Evolutionary conservation across 2,329 filamentous ascomycete species (phyloP).

Genomic region (Teratosphaeriaceae sp.): DNA sequence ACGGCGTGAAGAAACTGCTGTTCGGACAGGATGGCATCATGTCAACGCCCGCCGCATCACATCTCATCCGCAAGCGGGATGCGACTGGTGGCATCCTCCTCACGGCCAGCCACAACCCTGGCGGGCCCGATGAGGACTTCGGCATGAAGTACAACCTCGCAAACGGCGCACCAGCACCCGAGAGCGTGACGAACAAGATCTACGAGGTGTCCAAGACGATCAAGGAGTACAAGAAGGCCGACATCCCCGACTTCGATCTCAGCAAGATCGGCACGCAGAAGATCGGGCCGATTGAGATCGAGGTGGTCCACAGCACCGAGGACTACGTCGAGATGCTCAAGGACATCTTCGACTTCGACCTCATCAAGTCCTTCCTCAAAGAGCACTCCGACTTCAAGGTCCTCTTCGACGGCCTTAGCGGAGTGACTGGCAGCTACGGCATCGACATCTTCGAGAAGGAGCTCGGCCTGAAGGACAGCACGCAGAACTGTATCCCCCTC

Average conservation of each 20-base stretch:
- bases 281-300: conserved; percentile 83
- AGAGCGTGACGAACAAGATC: conserved; percentile 97
- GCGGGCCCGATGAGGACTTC: conserved; percentile 94
- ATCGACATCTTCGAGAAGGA: conserved; percentile 92
- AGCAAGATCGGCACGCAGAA: conserved; percentile 72
- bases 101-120: conserved; percentile 97
- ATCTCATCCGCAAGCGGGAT: conserved; percentile 89
- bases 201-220: conserved; percentile 85
- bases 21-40: conserved; percentile 95
- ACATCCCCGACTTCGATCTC: conserved; percentile 82
- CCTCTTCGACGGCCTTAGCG: conserved; percentile 88
- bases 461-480: conserved; percentile 73
- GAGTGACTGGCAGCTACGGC: conserved; percentile 93
- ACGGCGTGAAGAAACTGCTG: conserved; percentile 97
- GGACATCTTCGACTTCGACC: conserved; percentile 95
- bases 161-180: conserved; percentile 92
- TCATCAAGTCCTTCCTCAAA: conserved; percentile 91
- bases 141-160: conserved; percentile 99
- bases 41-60: conserved; percentile 91
- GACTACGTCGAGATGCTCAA: conserved; percentile 96
- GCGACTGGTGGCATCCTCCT: conserved; percentile 94
- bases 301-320: conserved; percentile 85
- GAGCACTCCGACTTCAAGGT: conserved; percentile 90
- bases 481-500: conserved; percentile 85
- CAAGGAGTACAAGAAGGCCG: conserved; percentile 84